Percentiles rank a stretch among this genome's conserved stretches.
Evolutionary conservation across 768 basidiomycete genomes (phyloP).

Genomic region (Leccinum aurantiacum): DNA sequence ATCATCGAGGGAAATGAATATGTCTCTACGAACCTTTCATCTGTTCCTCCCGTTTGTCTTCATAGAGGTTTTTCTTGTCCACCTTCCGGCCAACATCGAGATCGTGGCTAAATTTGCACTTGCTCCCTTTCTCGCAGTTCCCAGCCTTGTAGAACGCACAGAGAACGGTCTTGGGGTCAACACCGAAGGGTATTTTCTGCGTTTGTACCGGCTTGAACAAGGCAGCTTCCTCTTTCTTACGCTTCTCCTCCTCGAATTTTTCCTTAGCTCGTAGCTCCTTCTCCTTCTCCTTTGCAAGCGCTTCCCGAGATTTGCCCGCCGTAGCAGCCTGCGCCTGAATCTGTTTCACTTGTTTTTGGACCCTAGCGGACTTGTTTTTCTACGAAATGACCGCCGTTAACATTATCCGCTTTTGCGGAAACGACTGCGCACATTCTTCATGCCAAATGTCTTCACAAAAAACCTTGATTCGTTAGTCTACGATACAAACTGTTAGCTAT

Average conservation of each 20-base stretch:
- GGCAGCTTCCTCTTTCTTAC: slow-evolving; percentile 80
- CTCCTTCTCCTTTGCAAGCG: slow-evolving; percentile 84
- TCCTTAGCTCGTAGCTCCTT: slow-evolving; percentile 73
- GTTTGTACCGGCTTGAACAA: slow-evolving; percentile 76
- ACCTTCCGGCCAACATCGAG: slow-evolving; percentile 84
- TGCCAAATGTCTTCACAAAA: slow-evolving; percentile 69
- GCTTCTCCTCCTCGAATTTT: slow-evolving; percentile 79
- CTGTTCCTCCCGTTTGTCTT: slow-evolving; percentile 83
- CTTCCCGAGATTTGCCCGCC: slow-evolving; percentile 78
- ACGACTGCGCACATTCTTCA: slow-evolving; percentile 72
- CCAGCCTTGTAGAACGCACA: slow-evolving; percentile 94
- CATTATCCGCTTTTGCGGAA: slow-evolving; percentile 8
- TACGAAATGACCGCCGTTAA: slow-evolving; percentile 30
- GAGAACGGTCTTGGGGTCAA: slow-evolving; percentile 93
- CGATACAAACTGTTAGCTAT: slow-evolving; percentile 10
- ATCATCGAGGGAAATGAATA: neutral
- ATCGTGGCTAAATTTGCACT: slow-evolving; percentile 98
- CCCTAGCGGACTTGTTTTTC: slow-evolving; percentile 96
- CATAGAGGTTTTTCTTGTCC: slow-evolving; percentile 94
- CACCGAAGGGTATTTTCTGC: slow-evolving; percentile 92
- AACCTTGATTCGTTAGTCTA: slow-evolving; percentile 32
- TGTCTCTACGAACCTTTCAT: slow-evolving; percentile 50
- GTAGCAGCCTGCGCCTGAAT: slow-evolving; percentile 75
- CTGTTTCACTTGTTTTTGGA: slow-evolving; percentile 78
- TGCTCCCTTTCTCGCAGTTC: slow-evolving; percentile 87